These are phyloP conservation scores for Olyra latifolia DNA, from an alignment of 176 grass and related monocot genomes.

Conservation along the genomic window DNA sequence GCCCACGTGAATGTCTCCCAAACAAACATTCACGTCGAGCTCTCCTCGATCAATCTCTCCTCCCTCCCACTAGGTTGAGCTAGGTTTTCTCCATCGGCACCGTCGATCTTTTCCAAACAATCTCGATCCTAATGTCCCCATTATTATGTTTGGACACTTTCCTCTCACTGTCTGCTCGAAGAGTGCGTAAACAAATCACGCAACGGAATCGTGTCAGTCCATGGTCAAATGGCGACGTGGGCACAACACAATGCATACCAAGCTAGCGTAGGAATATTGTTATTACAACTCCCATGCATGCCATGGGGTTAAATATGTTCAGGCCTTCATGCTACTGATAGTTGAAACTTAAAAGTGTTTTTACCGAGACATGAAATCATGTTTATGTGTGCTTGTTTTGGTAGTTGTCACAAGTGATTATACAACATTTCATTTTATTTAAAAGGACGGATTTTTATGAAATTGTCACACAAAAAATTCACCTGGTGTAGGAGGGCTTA, in stretches of 20 bases:
- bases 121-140: constrained; percentile 42
- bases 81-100: constrained; percentile 40
- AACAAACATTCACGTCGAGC: constrained; percentile 99
- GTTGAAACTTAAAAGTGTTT: background rate
- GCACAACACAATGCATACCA: constrained; percentile 1
- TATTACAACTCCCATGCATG: background rate
- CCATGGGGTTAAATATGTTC: background rate
- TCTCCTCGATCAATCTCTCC: constrained; percentile 34
- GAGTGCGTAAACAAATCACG: constrained; percentile 42
- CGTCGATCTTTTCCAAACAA: constrained; percentile 2
- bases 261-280: background rate
- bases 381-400: background rate
- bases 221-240: constrained; percentile 59
- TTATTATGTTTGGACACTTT: constrained; percentile 50
- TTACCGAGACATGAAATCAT: background rate
- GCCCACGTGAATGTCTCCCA: constrained; percentile 98
- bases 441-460: background rate
- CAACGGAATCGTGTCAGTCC: constrained; percentile 65
- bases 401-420: no score
- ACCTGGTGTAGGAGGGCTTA: background rate
- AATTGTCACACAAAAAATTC: background rate
- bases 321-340: background rate
- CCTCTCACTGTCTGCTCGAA: constrained; percentile 53
- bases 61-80: constrained; percentile 44
- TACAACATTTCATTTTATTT: background rate